Percentiles rank a stretch among this genome's conserved stretches.
Evolutionary conservation across 2,329 filamentous ascomycete genomes (phyloP).

Genomic region (Exserohilum turcica): DNA sequence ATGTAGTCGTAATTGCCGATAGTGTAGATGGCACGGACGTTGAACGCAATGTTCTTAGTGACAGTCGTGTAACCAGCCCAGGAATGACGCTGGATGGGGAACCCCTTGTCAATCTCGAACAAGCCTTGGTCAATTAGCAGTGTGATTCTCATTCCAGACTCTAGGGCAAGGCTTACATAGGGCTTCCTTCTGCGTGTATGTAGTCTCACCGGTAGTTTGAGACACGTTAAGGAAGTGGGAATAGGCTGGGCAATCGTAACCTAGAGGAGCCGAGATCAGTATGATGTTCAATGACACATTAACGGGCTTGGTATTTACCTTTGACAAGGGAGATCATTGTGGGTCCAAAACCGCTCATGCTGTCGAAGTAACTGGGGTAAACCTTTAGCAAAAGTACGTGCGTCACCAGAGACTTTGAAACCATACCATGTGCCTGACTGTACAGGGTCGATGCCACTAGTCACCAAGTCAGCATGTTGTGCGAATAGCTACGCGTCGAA

Average conservation of each 20-base stretch:
- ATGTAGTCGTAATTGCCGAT: slow-evolving; percentile 2
- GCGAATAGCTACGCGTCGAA: not conserved
- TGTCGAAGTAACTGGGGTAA: not conserved
- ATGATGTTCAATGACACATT: not conserved
- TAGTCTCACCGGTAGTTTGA: not conserved
- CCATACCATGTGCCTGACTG: slow-evolving; percentile 2
- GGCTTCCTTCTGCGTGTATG: not conserved
- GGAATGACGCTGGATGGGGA: slow-evolving; percentile 1
- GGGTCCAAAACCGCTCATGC: not conserved
- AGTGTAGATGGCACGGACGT: not conserved
- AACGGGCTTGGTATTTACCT: not conserved
- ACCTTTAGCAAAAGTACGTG: not conserved
- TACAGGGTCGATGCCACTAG: not conserved
- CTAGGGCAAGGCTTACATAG: not conserved
- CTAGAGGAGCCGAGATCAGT: not conserved
- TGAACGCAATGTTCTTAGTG: not conserved
- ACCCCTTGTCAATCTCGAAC: not conserved
- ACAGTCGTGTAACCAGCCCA: not conserved
- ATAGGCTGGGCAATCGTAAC: not conserved
- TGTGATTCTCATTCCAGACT: not conserved
- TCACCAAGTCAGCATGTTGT: not conserved
- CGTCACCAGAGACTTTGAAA: not conserved
- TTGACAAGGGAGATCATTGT: not conserved
- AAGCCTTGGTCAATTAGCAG: not conserved
- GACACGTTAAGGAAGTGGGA: slow-evolving; percentile 1